Percentiles rank a stretch among this genome's conserved stretches.
Conservation (phyloP, 2,329 filamentous ascomycete species). For the Mariannaea elegans region DNA sequence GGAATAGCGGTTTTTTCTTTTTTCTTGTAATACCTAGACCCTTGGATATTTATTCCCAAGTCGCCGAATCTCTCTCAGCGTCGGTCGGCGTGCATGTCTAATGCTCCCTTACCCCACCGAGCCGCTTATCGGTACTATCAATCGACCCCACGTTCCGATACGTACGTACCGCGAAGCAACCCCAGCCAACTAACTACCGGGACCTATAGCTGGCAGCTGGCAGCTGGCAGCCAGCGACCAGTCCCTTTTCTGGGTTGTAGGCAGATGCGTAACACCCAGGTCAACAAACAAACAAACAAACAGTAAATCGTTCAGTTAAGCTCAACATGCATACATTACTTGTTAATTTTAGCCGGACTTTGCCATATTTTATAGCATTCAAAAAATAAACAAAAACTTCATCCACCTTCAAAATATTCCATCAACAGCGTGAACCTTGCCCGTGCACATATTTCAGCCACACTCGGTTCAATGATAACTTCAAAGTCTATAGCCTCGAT, state of each 20-base stretch:
- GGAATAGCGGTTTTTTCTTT: too few species aligned
- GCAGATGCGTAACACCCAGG: slow-evolving; percentile 7
- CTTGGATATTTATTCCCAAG: too few species aligned
- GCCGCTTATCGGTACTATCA: slow-evolving; percentile 22
- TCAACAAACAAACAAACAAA: slow-evolving; percentile 12
- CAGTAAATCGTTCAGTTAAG: slow-evolving; percentile 3
- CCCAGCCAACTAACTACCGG: background rate
- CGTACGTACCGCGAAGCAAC: background rate
- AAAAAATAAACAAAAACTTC: background rate
- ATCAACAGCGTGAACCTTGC: background rate
- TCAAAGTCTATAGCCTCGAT: background rate
- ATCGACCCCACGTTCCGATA: slow-evolving; percentile 34
- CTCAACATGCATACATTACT: background rate
- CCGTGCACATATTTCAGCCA: background rate
- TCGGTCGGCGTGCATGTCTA: too few species aligned
- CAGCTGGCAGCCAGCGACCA: slow-evolving; percentile 12
- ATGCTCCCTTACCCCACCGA: slow-evolving; percentile 26
- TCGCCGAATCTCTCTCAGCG: too few species aligned
- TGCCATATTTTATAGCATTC: background rate
- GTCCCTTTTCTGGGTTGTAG: slow-evolving; percentile 4
- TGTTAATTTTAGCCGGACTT: background rate
- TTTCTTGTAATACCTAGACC: too few species aligned
- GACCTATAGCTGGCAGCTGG: too few species aligned
- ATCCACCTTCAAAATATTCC: background rate
- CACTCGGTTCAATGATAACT: background rate